Percentiles rank a stretch among this genome's conserved stretches.
These are phyloP conservation scores for Lanmaoa rubissima DNA, from an alignment of 768 basidiomycete genomes.

Conservation along the genomic window DNA sequence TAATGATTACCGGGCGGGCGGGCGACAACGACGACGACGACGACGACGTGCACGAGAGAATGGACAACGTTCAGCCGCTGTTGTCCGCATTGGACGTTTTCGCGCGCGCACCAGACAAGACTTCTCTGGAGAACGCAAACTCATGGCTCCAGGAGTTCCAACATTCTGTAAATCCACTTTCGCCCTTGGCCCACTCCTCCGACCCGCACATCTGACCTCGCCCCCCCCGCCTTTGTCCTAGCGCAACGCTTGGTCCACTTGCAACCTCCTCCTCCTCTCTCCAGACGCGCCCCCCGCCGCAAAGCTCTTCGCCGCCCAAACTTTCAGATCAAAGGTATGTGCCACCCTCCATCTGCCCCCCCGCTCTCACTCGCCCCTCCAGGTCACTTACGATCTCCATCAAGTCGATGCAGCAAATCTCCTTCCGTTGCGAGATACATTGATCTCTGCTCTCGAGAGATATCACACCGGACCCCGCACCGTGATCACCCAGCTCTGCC, in stretches of 20 bases:
- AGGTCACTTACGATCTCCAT: slow-evolving; percentile 95
- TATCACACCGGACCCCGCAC: slow-evolving; percentile 77
- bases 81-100: slow-evolving; percentile 80
- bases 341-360: neutral
- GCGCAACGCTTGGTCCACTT: slow-evolving; percentile 96
- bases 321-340: slow-evolving; percentile 89
- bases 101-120: slow-evolving; percentile 76
- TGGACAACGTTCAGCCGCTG: slow-evolving; percentile 71
- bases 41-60: slow-evolving; percentile 27
- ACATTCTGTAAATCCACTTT: slow-evolving; percentile 92
- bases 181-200: slow-evolving; percentile 58
- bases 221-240: slow-evolving; percentile 50
- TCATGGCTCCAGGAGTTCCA: slow-evolving; percentile 98
- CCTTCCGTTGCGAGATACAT: slow-evolving; percentile 81
- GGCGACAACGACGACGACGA: slow-evolving; percentile 16
- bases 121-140: slow-evolving; percentile 83
- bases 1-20: slow-evolving; percentile 12
- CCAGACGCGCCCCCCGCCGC: slow-evolving; percentile 76
- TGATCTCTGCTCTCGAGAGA: slow-evolving; percentile 70
- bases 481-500: slow-evolving; percentile 84
- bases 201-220: slow-evolving; percentile 65
- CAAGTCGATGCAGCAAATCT: slow-evolving; percentile 78
- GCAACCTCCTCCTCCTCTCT: slow-evolving; percentile 84
- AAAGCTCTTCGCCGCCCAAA: slow-evolving; percentile 94
- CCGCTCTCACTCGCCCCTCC: slow-evolving; percentile 34